Evolutionary conservation across 805 yeast species (phyloP).

Genomic region (Monosporozyma solicola): DNA sequence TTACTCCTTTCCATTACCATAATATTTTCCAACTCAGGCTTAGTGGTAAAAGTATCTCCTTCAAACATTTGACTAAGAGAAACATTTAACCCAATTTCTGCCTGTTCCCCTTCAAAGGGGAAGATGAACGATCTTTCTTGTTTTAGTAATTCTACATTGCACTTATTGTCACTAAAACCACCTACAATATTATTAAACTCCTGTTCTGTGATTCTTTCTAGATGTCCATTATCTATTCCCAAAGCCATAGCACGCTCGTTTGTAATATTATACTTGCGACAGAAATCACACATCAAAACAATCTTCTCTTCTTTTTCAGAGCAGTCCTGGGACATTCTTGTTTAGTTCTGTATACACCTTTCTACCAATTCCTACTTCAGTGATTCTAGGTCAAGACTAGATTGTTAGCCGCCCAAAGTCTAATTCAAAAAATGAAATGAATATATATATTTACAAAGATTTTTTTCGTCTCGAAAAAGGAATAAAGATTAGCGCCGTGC

Average conservation of each 20-base stretch:
- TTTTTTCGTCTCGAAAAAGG: no score
- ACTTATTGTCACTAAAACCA: not conserved
- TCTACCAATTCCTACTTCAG: not conserved
- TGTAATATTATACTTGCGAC: conserved; percentile 3
- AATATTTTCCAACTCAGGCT: not conserved
- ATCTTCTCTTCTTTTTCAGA: not conserved
- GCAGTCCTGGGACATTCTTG: not conserved
- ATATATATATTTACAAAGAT: no score
- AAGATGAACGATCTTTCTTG: not conserved
- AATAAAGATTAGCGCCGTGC: not conserved
- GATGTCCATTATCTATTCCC: conserved; percentile 8
- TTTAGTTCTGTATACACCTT: not conserved
- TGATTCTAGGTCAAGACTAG: not conserved
- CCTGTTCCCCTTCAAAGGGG: not conserved
- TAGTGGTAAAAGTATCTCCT: not conserved
- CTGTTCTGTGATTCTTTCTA: conserved; percentile 3
- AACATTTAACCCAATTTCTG: not conserved
- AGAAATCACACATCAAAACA: conserved; percentile 3
- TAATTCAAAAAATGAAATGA: no score
- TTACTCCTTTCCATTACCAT: not conserved
- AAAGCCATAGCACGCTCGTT: not conserved
- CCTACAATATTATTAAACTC: conserved; percentile 4
- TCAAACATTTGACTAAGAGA: not conserved
- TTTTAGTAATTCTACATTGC: not conserved
- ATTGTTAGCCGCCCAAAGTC: not conserved